These are phyloP conservation scores for Hypoxylon subgilvum DNA, from an alignment of 495 filamentous ascomycete species.

Conservation along the genomic window DNA sequence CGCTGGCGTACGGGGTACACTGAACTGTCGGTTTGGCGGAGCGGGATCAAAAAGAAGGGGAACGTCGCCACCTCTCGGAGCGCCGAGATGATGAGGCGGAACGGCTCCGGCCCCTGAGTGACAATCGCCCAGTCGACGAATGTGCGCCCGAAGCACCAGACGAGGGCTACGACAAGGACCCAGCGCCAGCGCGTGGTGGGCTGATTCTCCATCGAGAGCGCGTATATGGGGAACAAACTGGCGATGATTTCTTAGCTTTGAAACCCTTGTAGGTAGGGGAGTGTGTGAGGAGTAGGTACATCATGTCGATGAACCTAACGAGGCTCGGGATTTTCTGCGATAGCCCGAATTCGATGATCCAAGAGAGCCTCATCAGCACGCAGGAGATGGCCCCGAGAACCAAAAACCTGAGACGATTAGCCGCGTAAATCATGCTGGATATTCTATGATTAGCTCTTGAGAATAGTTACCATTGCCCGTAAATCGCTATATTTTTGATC, in stretches of 20 bases:
- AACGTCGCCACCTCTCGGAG: neutral
- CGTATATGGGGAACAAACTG: slow-evolving; percentile 4
- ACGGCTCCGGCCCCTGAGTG: too few relatives aligned
- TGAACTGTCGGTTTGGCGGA: neutral
- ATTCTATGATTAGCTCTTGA: too few relatives aligned
- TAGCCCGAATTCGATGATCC: slow-evolving; percentile 1
- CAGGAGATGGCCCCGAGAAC: slow-evolving; percentile 7
- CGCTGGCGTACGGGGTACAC: neutral
- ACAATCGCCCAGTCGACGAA: too few relatives aligned
- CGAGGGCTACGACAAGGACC: neutral
- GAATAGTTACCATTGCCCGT: slow-evolving; percentile 26
- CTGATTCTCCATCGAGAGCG: neutral
- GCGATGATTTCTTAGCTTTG: neutral
- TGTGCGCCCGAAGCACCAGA: neutral
- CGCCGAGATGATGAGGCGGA: too few relatives aligned
- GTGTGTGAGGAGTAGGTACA: neutral
- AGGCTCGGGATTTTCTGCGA: neutral
- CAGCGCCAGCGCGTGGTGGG: neutral
- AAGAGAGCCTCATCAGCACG: slow-evolving; percentile 1
- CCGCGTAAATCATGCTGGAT: too few relatives aligned
- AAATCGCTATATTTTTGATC: slow-evolving; percentile 9
- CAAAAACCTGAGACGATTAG: slow-evolving; percentile 1
- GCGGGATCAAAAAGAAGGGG: neutral
- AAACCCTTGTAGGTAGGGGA: neutral
- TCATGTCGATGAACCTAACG: slow-evolving; percentile 6